Evolutionary conservation across 108 stramenopile genomes (phyloP).

Genomic region (Cyclotella baltica): DNA sequence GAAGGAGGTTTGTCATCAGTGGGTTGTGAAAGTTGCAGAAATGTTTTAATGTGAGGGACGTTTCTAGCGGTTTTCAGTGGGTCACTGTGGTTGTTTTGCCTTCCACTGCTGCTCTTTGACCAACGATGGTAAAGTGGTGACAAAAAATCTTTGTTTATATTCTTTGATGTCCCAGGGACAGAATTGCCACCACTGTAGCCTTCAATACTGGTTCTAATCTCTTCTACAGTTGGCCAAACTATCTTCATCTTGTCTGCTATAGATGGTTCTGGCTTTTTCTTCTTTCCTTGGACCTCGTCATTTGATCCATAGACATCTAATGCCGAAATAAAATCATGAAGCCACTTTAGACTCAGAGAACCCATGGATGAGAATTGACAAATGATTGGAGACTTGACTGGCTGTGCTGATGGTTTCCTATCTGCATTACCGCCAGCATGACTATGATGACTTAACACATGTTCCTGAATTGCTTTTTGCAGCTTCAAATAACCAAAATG

Average conservation of each 20-base stretch:
- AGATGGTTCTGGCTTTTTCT: not conserved
- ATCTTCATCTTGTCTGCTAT: conserved; percentile 38
- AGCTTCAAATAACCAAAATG: conserved; percentile 63
- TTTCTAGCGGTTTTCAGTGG: conserved; percentile 57
- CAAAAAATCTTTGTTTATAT: conserved; percentile 69
- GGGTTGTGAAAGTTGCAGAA: conserved; percentile 51
- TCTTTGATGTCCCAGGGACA: conserved; percentile 64
- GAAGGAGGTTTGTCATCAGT: not conserved
- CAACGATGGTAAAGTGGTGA: conserved; percentile 59
- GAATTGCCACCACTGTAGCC: conserved; percentile 71
- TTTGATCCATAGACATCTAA: conserved; percentile 41
- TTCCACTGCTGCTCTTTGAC: conserved; percentile 18
- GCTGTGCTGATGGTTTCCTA: conserved; percentile 2
- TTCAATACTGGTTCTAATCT: conserved; percentile 65
- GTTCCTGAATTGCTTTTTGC: conserved; percentile 50
- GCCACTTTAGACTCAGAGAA: conserved; percentile 62
- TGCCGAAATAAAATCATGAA: conserved; percentile 51
- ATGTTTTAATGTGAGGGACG: conserved; percentile 82
- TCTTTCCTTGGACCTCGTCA: not conserved
- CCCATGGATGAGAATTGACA: conserved; percentile 85
- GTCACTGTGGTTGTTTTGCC: conserved; percentile 1
- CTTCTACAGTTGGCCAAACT: conserved; percentile 77
- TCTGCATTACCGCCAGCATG: not conserved
- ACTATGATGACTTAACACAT: conserved; percentile 11
- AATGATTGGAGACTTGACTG: conserved; percentile 48